A percentile compares a stretch with the other conserved stretches of the same genome.
Evolutionary conservation across 805 yeast genomes (phyloP).

Genomic region (Myxozyma geophila): DNA sequence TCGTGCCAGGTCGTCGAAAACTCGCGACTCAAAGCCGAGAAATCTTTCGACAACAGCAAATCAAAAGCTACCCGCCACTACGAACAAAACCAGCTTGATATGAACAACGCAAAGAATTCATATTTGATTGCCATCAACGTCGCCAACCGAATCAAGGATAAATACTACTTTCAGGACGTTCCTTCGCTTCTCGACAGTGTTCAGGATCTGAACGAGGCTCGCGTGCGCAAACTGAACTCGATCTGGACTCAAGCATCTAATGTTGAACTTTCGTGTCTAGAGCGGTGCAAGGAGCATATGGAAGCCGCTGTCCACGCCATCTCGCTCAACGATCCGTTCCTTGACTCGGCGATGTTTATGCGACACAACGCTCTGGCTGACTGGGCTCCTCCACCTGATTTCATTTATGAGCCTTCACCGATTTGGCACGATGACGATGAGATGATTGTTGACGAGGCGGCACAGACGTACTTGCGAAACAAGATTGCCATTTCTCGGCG

Average conservation of each 20-base stretch:
- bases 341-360: constrained; percentile 88
- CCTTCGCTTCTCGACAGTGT: constrained; percentile 84
- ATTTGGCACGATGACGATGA: constrained; percentile 97
- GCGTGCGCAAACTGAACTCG: constrained; percentile 72
- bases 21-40: constrained; percentile 75
- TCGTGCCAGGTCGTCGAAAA: constrained; percentile 79
- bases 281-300: constrained; percentile 51
- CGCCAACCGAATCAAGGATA: constrained; percentile 90
- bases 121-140: constrained; percentile 80
- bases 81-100: constrained; percentile 51
- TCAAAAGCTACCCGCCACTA: constrained; percentile 33
- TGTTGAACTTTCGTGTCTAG: constrained; percentile 62
- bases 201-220: constrained; percentile 81
- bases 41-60: constrained; percentile 55
- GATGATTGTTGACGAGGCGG: constrained; percentile 56
- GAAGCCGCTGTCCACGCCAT: constrained; percentile 60
- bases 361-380: constrained; percentile 71
- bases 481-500: constrained; percentile 44
- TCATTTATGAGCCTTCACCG: constrained; percentile 81
- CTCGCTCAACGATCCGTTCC: constrained; percentile 67
- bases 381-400: constrained; percentile 90
- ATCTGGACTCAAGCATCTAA: constrained; percentile 64
- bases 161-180: constrained; percentile 86
- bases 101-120: constrained; percentile 82
- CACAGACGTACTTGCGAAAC: constrained; percentile 46